phyloP scores from a whole-genome alignment of 2,329 filamentous ascomycete species.

The Gaeumannomyces tritici region DNA sequence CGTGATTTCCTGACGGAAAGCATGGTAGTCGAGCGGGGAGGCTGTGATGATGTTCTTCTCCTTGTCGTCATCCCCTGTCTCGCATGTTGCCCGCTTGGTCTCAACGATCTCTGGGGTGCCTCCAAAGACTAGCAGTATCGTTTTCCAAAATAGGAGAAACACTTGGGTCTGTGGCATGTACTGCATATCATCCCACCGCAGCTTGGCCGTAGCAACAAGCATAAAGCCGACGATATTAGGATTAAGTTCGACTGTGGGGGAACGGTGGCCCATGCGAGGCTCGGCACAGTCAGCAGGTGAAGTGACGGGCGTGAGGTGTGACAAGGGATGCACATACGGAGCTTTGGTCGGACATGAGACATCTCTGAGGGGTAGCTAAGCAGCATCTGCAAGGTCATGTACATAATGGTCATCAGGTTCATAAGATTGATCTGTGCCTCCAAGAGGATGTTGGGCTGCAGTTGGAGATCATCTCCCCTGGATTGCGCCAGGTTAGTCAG shows the following conservation, averaged over 20 bases:
- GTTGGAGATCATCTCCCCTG: constrained; percentile 38
- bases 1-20: constrained; percentile 92
- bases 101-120: constrained; percentile 63
- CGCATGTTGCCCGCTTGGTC: constrained; percentile 63
- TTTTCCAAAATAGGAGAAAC: constrained; percentile 85
- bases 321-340: constrained; percentile 31
- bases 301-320: background rate
- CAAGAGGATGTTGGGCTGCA: constrained; percentile 29
- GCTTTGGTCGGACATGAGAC: constrained; percentile 32
- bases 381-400: constrained; percentile 40
- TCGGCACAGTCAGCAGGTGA: background rate
- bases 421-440: constrained; percentile 37
- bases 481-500: background rate
- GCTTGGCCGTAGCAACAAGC: constrained; percentile 56
- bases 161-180: constrained; percentile 57
- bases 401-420: constrained; percentile 16
- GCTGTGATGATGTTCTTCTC: constrained; percentile 78
- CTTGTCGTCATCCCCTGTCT: constrained; percentile 47
- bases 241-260: constrained; percentile 40
- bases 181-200: constrained; percentile 64
- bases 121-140: constrained; percentile 76
- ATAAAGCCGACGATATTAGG: constrained; percentile 65
- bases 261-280: background rate
- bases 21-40: constrained; percentile 89
- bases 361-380: constrained; percentile 42